phyloP scores from a whole-genome alignment of 257 asterid genomes.

The Avicennia marina region DNA sequence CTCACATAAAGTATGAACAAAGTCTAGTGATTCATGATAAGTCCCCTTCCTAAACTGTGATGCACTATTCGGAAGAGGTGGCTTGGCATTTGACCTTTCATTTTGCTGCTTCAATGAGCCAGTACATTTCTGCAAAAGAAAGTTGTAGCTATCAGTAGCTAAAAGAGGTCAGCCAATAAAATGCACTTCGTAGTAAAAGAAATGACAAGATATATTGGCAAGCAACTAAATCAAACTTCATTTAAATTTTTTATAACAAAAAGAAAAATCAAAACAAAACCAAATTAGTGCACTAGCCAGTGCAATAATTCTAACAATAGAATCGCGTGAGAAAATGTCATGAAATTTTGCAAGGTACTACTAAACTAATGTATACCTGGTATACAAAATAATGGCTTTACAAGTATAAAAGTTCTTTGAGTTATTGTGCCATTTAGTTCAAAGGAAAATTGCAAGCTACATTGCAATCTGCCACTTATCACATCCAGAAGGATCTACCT shows the following conservation, averaged over 20 bases:
- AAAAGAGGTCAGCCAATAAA: slow-evolving; percentile 10
- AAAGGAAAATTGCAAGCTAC: no score
- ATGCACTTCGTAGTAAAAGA: slow-evolving; percentile 6
- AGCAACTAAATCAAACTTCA: slow-evolving; percentile 4
- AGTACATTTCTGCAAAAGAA: slow-evolving; percentile 45
- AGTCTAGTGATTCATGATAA: slow-evolving; percentile 93
- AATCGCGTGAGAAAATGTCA: no score
- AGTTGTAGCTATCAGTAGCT: slow-evolving; percentile 16
- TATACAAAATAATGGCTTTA: no score
- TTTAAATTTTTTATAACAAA: not conserved
- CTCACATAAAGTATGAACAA: slow-evolving; percentile 84
- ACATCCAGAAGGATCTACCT: not conserved
- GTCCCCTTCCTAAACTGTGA: slow-evolving; percentile 90
- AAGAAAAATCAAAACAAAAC: not conserved
- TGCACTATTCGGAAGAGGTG: slow-evolving; percentile 86
- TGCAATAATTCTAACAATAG: not conserved
- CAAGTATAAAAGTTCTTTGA: no score
- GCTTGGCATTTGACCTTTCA: slow-evolving; percentile 64
- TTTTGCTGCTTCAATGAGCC: slow-evolving; percentile 70
- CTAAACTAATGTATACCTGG: no score
- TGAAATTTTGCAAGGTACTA: no score
- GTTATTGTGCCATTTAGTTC: no score
- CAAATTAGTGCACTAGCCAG: not conserved
- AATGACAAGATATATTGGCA: not conserved
- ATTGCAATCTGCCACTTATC: not conserved